A percentile compares a stretch with the other conserved stretches of the same genome.
Evolutionary conservation across 768 basidiomycete species (phyloP).

Genomic region (Calocera cornea): DNA sequence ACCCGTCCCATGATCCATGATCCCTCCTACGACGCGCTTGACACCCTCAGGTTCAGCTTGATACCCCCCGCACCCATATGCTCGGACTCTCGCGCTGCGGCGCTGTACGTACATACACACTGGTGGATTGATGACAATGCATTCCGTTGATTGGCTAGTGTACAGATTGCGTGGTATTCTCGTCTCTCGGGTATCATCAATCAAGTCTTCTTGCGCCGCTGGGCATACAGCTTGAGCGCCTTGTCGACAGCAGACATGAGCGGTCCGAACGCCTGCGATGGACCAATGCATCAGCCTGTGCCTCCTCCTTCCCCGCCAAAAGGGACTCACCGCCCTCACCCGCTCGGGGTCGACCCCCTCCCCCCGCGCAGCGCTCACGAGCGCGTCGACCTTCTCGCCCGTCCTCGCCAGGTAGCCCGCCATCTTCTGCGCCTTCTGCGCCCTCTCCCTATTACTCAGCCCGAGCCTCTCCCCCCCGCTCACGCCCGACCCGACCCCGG

Average conservation of each 20-base stretch:
- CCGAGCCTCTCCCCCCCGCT: neutral
- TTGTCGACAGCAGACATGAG: neutral
- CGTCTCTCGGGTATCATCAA: neutral
- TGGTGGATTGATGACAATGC: neutral
- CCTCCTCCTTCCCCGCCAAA: neutral
- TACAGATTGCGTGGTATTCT: neutral
- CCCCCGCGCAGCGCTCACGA: slow-evolving; percentile 49
- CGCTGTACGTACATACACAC: neutral
- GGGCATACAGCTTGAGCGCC: neutral
- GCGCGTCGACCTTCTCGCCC: slow-evolving; percentile 63
- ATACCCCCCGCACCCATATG: neutral
- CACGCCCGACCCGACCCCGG: slow-evolving; percentile 35
- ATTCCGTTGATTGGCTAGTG: neutral
- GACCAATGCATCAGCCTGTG: neutral
- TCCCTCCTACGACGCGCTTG: neutral
- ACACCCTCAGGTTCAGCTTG: no score
- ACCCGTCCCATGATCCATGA: neutral
- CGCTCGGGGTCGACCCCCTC: slow-evolving; percentile 48
- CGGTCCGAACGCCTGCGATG: neutral
- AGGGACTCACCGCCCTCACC: slow-evolving; percentile 49
- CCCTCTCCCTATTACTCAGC: slow-evolving; percentile 35
- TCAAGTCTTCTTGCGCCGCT: neutral
- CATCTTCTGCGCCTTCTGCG: slow-evolving; percentile 78
- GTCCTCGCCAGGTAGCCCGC: slow-evolving; percentile 65
- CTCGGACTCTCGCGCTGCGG: neutral